These are phyloP conservation scores for Trametes hirsuta DNA, from an alignment of 1,284 basidiomycete genomes.

Conservation along the genomic window DNA sequence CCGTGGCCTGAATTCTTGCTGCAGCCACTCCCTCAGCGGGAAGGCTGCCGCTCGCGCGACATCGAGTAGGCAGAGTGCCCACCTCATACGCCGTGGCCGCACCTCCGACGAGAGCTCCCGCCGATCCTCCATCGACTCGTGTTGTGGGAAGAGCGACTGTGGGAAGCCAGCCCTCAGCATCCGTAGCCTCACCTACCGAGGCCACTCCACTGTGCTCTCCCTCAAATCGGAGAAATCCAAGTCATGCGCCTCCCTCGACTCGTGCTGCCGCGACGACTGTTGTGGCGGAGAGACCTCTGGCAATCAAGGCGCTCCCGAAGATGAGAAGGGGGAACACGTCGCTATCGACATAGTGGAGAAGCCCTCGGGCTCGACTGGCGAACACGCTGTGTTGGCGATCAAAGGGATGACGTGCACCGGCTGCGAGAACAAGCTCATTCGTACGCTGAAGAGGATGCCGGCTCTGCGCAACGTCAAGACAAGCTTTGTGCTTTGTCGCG, in stretches of 20 bases:
- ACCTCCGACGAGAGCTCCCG: conserved; percentile 16
- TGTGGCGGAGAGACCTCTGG: conserved; percentile 14
- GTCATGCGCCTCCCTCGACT: conserved; percentile 18
- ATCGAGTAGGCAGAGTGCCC: conserved; percentile 17
- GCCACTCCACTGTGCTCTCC: conserved; percentile 12
- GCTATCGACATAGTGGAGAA: conserved; percentile 23
- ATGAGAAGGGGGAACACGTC: conserved; percentile 17
- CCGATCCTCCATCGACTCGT: conserved; percentile 25
- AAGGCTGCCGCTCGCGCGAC: conserved; percentile 11
- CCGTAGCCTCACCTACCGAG: conserved; percentile 13
- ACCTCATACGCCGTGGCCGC: conserved; percentile 9
- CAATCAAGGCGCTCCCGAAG: neutral
- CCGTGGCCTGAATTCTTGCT: conserved; percentile 34
- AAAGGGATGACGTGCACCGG: conserved; percentile 40
- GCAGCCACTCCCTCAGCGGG: conserved; percentile 15
- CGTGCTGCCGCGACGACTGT: conserved; percentile 23
- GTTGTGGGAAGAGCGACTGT: conserved; percentile 27
- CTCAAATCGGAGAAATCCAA: neutral
- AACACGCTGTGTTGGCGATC: conserved; percentile 32
- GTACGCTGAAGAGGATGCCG: conserved; percentile 28
- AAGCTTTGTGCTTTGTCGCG: conserved; percentile 36
- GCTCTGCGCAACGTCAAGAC: conserved; percentile 35
- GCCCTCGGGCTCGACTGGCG: neutral
- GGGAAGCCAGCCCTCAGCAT: conserved; percentile 14
- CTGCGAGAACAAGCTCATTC: conserved; percentile 38